phyloP scores from a whole-genome alignment of 805 yeast species.

The Cyberlindnera samutprakarnensis region DNA sequence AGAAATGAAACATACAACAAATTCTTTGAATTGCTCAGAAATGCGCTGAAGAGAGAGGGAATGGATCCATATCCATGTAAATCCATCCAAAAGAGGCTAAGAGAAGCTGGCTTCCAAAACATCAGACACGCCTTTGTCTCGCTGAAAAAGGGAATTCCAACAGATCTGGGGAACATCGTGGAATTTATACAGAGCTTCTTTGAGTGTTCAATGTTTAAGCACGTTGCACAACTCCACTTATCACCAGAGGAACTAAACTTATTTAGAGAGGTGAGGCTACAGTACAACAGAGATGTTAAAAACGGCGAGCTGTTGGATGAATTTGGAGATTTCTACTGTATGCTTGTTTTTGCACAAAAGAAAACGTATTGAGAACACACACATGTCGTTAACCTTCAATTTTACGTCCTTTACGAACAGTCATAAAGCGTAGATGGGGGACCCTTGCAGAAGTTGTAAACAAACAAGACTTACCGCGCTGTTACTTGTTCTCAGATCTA shows the following conservation, averaged over 20 bases:
- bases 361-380: background rate
- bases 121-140: constrained; percentile 16
- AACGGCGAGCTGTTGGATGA: constrained; percentile 14
- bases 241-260: constrained; percentile 9
- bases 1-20: constrained; percentile 7
- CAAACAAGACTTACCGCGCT: too few relatives aligned
- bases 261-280: constrained; percentile 13
- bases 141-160: constrained; percentile 15
- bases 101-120: constrained; percentile 16
- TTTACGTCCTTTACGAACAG: too few relatives aligned
- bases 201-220: constrained; percentile 14
- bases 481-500: too few relatives aligned
- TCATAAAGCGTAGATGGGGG: too few relatives aligned
- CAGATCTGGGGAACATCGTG: constrained; percentile 18
- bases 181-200: constrained; percentile 16
- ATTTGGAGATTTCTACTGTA: constrained; percentile 19
- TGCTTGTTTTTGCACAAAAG: constrained; percentile 18
- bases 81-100: constrained; percentile 9
- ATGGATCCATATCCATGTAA: constrained; percentile 22
- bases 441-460: too few relatives aligned
- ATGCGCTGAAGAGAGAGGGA: constrained; percentile 8
- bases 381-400: too few relatives aligned
- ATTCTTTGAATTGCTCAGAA: constrained; percentile 11
- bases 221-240: constrained; percentile 11
- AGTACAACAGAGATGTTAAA: constrained; percentile 15